Base-by-base conservation (phyloP, 768 basidiomycete species). In the Nevesoporus exiguus region DNA sequence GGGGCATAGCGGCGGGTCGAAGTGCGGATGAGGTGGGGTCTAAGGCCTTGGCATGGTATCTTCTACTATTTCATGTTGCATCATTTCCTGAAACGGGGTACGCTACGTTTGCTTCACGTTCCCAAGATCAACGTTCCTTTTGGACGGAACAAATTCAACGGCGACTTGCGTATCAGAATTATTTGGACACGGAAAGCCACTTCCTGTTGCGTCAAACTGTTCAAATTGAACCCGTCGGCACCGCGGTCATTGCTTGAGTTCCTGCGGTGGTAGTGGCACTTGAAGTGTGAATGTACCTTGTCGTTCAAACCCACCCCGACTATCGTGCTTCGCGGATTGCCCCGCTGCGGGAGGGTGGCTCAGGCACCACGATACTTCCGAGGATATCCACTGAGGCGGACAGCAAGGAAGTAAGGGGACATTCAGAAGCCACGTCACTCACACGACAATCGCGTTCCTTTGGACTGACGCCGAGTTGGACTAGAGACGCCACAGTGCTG, bases 1-100 rank as follows among this genome's bases (percentile, higher is more conserved):
- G 47, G 7, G 49, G 3, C 59, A 65, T 65, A 3, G 2, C 9
- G 44, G 44, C 8, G 36, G n/a, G n/a, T 43, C 25, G 19, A 41
- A 27, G 36, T 0, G 22, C 4, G 0, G 44, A 40, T 44, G 40
- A 39, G 29, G 40, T 31, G 33, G 13, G 15, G 2, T 15, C 19
- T 73, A 43, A 42, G 17, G 36, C 24, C 22, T 13, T 39, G 43
- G 13, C 44, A 15, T 15, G 14, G 19, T 11, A 4, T 43, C 40
- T 51, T 40, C 21, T 25, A 17, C 34, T 49, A 52, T 47, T 54
- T 43, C 14, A 37, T 9, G 25, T 21, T 15, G 3, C 24, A 33
- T 34, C 3, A 13, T 19, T 11, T 13, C 31, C 30, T 43, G 58
- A 61, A 54, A 54, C 41, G 14, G 36, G 54, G 29, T 37, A 19